These are phyloP conservation scores for Lagenidium giganteum DNA, from an alignment of 352 stramenopile species.

Conservation along the genomic window DNA sequence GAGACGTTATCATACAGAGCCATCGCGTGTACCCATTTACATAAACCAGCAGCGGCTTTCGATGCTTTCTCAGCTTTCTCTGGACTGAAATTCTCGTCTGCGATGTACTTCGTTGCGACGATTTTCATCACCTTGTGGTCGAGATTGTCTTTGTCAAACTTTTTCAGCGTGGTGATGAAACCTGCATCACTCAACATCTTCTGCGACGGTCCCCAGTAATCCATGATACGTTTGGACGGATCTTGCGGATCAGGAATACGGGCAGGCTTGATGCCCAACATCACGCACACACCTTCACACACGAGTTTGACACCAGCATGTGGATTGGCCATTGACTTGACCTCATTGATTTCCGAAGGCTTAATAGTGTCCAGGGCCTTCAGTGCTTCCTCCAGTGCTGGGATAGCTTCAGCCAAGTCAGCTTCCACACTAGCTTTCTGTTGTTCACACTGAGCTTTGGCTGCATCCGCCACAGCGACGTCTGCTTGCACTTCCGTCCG, in stretches of 20 bases:
- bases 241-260: slow-evolving; percentile 90
- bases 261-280: slow-evolving; percentile 91
- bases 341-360: slow-evolving; percentile 89
- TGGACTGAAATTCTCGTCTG: slow-evolving; percentile 89
- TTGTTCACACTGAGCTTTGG: slow-evolving; percentile 89
- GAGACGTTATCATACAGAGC: slow-evolving; percentile 91
- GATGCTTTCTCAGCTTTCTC: slow-evolving; percentile 92
- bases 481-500: slow-evolving; percentile 75
- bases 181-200: slow-evolving; percentile 90
- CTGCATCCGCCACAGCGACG: slow-evolving; percentile 66
- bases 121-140: slow-evolving; percentile 87
- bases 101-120: slow-evolving; percentile 86
- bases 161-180: slow-evolving; percentile 91
- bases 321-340: slow-evolving; percentile 92
- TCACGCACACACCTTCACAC: slow-evolving; percentile 92
- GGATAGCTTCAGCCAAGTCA: slow-evolving; percentile 91
- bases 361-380: slow-evolving; percentile 92
- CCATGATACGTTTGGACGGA: slow-evolving; percentile 91
- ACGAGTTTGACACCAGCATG: slow-evolving; percentile 91
- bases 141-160: slow-evolving; percentile 89
- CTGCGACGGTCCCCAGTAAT: slow-evolving; percentile 93
- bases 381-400: slow-evolving; percentile 88
- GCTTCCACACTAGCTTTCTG: slow-evolving; percentile 83
- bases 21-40: slow-evolving; percentile 94
- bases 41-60: slow-evolving; percentile 89